Conservation (phyloP, 345 rosid species). For the Xanthoceras sorbifolium region DNA sequence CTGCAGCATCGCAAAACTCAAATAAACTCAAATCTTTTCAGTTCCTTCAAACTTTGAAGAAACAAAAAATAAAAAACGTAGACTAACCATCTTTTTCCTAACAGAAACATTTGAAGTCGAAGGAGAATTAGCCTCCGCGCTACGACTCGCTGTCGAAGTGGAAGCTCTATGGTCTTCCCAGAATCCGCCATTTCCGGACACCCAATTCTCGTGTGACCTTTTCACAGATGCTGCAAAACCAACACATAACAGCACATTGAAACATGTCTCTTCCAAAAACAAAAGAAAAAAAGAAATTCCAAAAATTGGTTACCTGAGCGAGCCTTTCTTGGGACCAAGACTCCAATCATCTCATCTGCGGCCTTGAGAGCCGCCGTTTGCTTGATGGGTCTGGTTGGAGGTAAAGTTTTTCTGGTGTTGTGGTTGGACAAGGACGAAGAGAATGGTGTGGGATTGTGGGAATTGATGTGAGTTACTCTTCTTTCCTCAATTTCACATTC, state of each 20-base stretch:
- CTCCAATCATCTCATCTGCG: slow-evolving; percentile 53
- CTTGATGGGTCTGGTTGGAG: slow-evolving; percentile 8
- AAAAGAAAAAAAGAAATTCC: not conserved
- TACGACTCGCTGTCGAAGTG: slow-evolving; percentile 45
- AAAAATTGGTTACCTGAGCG: slow-evolving; percentile 49
- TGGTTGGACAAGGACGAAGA: slow-evolving; percentile 27
- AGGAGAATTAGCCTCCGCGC: slow-evolving; percentile 42
- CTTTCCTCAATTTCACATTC: slow-evolving; percentile 24
- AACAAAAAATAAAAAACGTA: not conserved
- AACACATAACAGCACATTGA: slow-evolving; percentile 1
- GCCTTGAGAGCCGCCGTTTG: slow-evolving; percentile 27
- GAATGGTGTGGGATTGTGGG: not conserved
- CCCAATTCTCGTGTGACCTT: slow-evolving; percentile 56
- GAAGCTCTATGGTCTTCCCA: slow-evolving; percentile 43
- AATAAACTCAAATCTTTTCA: slow-evolving; percentile 17
- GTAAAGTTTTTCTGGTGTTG: slow-evolving; percentile 23
- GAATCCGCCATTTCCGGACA: slow-evolving; percentile 46
- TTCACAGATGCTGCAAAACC: slow-evolving; percentile 47
- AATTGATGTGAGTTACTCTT: slow-evolving; percentile 3
- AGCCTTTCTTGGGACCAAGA: slow-evolving; percentile 62
- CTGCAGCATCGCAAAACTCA: slow-evolving; percentile 18
- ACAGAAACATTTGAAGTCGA: slow-evolving; percentile 46
- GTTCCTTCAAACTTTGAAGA: not conserved
- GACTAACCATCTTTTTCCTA: slow-evolving; percentile 50
- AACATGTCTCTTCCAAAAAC: not conserved